A percentile compares a stretch with the other conserved stretches of the same genome.
Conservation (phyloP, 2,329 filamentous ascomycete species). For the Talaromyces sp. region DNA sequence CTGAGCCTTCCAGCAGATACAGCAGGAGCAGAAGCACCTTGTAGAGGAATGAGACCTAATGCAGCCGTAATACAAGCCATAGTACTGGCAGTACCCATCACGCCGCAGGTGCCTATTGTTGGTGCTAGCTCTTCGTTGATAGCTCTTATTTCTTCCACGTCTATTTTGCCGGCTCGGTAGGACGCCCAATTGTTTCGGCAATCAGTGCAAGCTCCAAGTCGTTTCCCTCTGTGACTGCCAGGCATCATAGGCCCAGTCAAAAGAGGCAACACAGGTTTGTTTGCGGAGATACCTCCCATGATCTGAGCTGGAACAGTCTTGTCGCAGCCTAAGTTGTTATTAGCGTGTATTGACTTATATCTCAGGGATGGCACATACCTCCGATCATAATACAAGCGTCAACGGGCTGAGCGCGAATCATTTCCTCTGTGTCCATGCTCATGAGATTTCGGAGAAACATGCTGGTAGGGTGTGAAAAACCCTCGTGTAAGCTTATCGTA, state of each 20-base stretch:
- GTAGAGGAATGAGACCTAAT: slow-evolving; percentile 52
- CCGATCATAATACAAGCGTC: slow-evolving; percentile 67
- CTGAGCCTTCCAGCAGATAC: slow-evolving; percentile 50
- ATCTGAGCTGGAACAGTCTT: slow-evolving; percentile 71
- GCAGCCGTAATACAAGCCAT: slow-evolving; percentile 55
- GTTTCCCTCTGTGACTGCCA: slow-evolving; percentile 60
- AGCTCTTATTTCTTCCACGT: slow-evolving; percentile 67
- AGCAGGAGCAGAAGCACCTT: slow-evolving; percentile 53
- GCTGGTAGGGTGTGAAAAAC: slow-evolving; percentile 66
- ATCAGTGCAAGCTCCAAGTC: slow-evolving; percentile 62
- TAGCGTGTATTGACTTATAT: not conserved
- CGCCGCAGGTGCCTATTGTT: slow-evolving; percentile 60
- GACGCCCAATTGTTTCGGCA: slow-evolving; percentile 71
- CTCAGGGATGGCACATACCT: slow-evolving; percentile 41
- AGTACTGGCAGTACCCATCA: slow-evolving; percentile 57
- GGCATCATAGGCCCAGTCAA: slow-evolving; percentile 75
- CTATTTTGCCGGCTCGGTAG: slow-evolving; percentile 63
- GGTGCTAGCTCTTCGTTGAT: slow-evolving; percentile 72
- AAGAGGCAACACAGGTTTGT: slow-evolving; percentile 66
- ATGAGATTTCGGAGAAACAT: slow-evolving; percentile 73
- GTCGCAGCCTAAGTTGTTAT: slow-evolving; percentile 59
- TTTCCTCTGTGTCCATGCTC: slow-evolving; percentile 78
- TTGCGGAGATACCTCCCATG: slow-evolving; percentile 72
- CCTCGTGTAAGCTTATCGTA: slow-evolving; percentile 69
- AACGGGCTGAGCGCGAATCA: slow-evolving; percentile 68